phyloP scores from a whole-genome alignment of 495 filamentous ascomycete species.

The Penicillium paradoxum region DNA sequence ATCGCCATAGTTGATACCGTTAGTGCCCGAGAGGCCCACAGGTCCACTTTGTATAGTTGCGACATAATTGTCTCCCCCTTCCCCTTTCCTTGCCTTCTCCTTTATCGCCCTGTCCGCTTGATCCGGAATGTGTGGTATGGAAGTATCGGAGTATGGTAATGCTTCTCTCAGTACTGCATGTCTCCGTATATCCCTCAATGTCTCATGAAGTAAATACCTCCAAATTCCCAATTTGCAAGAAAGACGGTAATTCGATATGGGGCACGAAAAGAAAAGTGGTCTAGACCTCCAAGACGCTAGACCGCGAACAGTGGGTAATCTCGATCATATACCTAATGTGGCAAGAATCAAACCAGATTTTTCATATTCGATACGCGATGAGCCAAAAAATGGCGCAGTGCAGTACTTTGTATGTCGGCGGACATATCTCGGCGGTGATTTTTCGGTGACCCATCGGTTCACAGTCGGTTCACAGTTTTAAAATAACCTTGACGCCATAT shows the following conservation, averaged over 20 bases:
- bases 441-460: background rate
- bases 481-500: background rate
- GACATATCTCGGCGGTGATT: conserved; percentile 2
- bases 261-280: background rate
- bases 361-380: background rate
- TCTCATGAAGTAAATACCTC: too few species aligned
- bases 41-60: background rate
- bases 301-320: background rate
- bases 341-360: background rate
- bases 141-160: too few species aligned
- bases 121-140: too few species aligned
- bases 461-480: background rate
- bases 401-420: background rate
- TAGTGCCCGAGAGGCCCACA: background rate
- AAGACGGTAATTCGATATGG: background rate
- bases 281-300: background rate
- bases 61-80: background rate
- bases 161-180: too few species aligned
- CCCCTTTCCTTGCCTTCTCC: background rate
- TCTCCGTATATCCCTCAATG: too few species aligned
- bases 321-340: background rate
- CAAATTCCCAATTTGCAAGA: too few species aligned
- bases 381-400: background rate
- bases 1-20: too few species aligned
- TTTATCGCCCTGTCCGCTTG: background rate